Percentiles rank a stretch among this genome's conserved stretches.
Evolutionary conservation across 495 filamentous ascomycete genomes (phyloP).

Genomic region (Bryoglossum gracile): DNA sequence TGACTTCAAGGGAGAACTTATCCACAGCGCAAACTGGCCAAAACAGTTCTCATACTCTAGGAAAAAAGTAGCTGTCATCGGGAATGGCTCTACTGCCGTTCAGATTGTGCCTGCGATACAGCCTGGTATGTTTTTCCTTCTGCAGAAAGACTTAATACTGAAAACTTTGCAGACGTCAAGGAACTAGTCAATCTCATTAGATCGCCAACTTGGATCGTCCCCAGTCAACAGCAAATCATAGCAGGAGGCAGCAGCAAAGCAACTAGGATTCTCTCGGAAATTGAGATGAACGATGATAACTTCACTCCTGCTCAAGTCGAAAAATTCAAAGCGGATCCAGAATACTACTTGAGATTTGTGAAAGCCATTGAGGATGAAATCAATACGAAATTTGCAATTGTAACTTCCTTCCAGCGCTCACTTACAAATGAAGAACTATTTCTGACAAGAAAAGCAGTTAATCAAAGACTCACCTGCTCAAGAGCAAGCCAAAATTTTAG

Average conservation of each 20-base stretch:
- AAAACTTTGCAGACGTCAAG: conserved; percentile 41
- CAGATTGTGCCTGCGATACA: conserved; percentile 58
- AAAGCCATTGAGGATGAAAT: conserved; percentile 43
- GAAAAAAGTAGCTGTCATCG: conserved; percentile 38
- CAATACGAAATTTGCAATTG: conserved; percentile 33
- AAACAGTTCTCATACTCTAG: conserved; percentile 34
- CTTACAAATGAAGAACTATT: too few relatives aligned
- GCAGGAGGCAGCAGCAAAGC: conserved; percentile 28
- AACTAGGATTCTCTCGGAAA: conserved; percentile 22
- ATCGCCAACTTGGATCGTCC: conserved; percentile 58
- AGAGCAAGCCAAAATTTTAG: conserved; percentile 21
- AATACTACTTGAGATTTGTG: conserved; percentile 33
- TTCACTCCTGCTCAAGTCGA: conserved; percentile 38
- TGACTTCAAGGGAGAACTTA: conserved; percentile 14
- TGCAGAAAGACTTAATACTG: conserved; percentile 29
- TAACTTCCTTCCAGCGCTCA: too few relatives aligned
- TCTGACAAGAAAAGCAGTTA: too few relatives aligned
- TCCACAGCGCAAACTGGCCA: conserved; percentile 30
- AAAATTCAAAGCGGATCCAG: conserved; percentile 35
- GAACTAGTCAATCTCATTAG: conserved; percentile 56
- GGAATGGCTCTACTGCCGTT: conserved; percentile 39
- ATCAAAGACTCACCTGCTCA: conserved; percentile 30
- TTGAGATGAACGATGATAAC: conserved; percentile 30
- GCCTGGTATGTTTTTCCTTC: conserved; percentile 34
- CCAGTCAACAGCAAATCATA: conserved; percentile 37